Base-by-base conservation (phyloP, 805 yeast species). In the Starmera amethionina region DNA sequence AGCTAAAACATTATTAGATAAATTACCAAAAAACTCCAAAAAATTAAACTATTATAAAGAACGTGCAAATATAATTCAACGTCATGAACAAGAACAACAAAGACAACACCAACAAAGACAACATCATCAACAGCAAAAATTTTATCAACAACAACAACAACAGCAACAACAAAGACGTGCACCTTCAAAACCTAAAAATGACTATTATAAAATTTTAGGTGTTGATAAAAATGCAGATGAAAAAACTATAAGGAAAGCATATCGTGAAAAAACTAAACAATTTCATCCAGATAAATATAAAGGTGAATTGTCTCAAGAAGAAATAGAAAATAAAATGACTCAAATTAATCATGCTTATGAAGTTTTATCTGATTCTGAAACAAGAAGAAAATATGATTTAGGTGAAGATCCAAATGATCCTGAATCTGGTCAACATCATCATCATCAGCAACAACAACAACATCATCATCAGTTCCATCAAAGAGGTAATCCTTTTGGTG, bases 271-370 rank as follows among this genome's bases (percentile, higher is more conserved):
- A 53, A 82, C 93, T 30, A 80, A 82, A 53, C 78, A 78, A 54
- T 86, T 73, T 58, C 98, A 90, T 56, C 98, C 98, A 0, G 98
- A 90, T 61, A 93, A 90, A 58, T 80, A 84, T 55, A 78, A 77
- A 51, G 79, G 77, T 30, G 85, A 80, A 32, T 57, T 82, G 44
- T 67, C 79, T 8, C 70, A 75, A 27, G 85, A 79, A 29, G 73
- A 82, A 43, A 81, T 82, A 31, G 95, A 87, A 59, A 67, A 67
- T 38, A 85, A 83, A 52, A 93, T 90, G 89, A 87, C 94, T 37
- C 89, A 82, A 41, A 84, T 90, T 46, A 93, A 90, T 60, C 86
- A 83, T 55, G 97, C 97, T 0, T 88, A 93, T 59, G 97, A 88
- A 56, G 79, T 82, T 2, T 67, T 90, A 31, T 74, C 88, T 9